Evolutionary conservation across 2,329 filamentous ascomycete genomes (phyloP), one percentile per base, ranked within the genome.

Genomic region (Aquanectria penicillioides): DNA sequence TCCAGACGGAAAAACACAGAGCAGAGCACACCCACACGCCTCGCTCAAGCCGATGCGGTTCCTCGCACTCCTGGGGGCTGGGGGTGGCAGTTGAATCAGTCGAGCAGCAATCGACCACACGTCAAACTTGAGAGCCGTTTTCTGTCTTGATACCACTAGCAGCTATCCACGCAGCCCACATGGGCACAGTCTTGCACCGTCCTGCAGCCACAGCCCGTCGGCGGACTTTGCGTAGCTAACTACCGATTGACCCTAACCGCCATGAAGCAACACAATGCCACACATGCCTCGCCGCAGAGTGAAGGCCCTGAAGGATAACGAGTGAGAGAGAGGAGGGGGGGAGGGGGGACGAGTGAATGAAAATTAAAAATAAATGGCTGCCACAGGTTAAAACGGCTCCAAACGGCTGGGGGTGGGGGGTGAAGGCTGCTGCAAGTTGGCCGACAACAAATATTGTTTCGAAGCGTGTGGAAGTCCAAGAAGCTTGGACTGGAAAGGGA

Each of bases 141-240:
- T 22, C 22, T 25, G 11, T 25, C 37, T 8, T n/a, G 12, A 15
- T 17, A 20, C 25, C 17, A 29, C 26, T 29, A 44, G 25, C 26
- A 22, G 15, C 22, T 23, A 25, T 25, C 15, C 38, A 28, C 23
- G 22, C 15, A 44, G 15, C 41, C 41, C 41, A 29, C 41, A 44
- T 25, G 31, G 15, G n/a, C 40, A 44, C 17, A 31, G 9, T 13
- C 31, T 31, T 25, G 20, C 25, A 26, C 26, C 41, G 6, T 31
- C 25, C 26, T 44, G 41, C 41, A 44, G 41, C 41, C 41, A 44
- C 25, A 43, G 40, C 40, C n/a, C 12, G n/a, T 29, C 23, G 40
- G 25, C 25, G 22, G 23, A 29, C 40, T 17, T 44, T 17, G 15
- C 25, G 29, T 17, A 22, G 41, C 41, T 26, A 44, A 44, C 26